phyloP scores from a whole-genome alignment of 2,329 filamentous ascomycete species.

The Phoma sp. region DNA sequence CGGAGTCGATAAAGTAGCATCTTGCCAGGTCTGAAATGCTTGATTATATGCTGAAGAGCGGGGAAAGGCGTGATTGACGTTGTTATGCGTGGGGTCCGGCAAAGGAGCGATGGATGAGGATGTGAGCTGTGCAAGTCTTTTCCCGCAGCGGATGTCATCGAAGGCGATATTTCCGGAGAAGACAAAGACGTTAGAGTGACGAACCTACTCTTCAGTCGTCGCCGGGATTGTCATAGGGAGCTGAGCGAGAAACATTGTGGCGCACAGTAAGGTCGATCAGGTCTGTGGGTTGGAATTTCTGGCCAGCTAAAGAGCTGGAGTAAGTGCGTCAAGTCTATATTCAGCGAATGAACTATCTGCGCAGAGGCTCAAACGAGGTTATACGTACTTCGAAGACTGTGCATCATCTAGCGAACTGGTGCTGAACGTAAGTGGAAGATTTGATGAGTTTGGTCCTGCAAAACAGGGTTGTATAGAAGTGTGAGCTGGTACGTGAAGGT shows the following conservation, averaged over 20 bases:
- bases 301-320: slow-evolving; percentile 30
- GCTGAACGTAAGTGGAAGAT: slow-evolving; percentile 30
- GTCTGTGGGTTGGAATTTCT: slow-evolving; percentile 37
- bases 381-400: neutral
- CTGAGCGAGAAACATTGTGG: slow-evolving; percentile 9
- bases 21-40: neutral
- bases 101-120: neutral
- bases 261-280: slow-evolving; percentile 34
- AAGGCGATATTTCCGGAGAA: neutral
- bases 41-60: neutral
- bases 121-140: neutral
- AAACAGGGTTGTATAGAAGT: slow-evolving; percentile 21
- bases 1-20: neutral
- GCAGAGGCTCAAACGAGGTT: no score
- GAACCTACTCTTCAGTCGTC: slow-evolving; percentile 16
- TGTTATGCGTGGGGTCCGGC: neutral
- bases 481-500: slow-evolving; percentile 37
- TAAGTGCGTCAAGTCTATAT: neutral
- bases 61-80: neutral
- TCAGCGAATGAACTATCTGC: neutral
- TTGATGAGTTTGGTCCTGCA: slow-evolving; percentile 25
- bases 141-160: neutral
- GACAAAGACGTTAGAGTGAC: neutral
- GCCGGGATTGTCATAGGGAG: slow-evolving; percentile 26
- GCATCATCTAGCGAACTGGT: slow-evolving; percentile 2